Base-by-base conservation (phyloP, 768 basidiomycete genomes). In the Naganishia kalamii region DNA sequence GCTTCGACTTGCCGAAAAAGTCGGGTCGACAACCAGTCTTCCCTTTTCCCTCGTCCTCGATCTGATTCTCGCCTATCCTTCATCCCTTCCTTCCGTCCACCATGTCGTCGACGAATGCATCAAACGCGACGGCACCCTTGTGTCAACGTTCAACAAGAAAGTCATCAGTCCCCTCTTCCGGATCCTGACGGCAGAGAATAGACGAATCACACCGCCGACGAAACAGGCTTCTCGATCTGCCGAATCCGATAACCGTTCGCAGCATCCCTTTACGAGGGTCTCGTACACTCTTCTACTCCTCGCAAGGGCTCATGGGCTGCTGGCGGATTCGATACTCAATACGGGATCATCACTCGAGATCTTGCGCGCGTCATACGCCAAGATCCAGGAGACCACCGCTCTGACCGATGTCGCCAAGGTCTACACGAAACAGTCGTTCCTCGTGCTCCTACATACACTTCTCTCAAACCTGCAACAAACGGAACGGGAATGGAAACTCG, bases 401-500 rank as follows among this genome's bases (percentile, higher is more conserved):
- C 62, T 71, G 33, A 47, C 64, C 32, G 54, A 52, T 33, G 62
- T 65, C 37, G 33, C 47, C 30, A 61, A 63, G 23, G 37, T 71
- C 3, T 65, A 71, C 59, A 37, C 57, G 15, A 64, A 68, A 41
- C 48, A 67, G 17, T 66, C 67, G 2, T 19, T 50, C 32, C 47
- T 71, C 37, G 37, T 71, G 5, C 44, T 69, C 7, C 25, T 69
- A 2, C 61, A 68, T 46, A 64, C 62, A 1, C 6, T 68, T 12
- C 37, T 68, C 19, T 63, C 52, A 15, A 46, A 51, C 3, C 44
- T 68, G 1, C 52, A 52, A 29, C 52, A 49, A 13, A 47, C 66
- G 6, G 66, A 68, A 7, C 50, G 57, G 29, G 66, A 68, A 35
- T 68, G 62, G 62, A 68, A 64, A 27, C 43, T 68, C 23, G 62